Evolutionary conservation across 2,329 filamentous ascomycete species (phyloP), one percentile per base, ranked within the genome.

Genomic region (Pseudocercospora fijiensis): DNA sequence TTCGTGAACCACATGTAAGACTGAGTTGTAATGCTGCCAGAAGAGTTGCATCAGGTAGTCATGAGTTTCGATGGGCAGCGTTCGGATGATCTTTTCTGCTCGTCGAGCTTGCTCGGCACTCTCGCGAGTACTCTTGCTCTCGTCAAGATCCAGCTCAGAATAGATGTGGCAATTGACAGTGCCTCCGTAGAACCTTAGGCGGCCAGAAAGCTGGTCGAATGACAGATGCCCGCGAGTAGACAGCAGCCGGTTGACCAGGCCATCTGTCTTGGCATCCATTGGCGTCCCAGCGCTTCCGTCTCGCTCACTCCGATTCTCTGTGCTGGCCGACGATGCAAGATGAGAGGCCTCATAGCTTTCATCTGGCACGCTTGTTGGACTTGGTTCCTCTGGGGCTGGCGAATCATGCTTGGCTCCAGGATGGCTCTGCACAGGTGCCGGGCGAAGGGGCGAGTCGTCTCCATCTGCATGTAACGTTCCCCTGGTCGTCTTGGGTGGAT

Each of bases 81-180:
- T 65, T 13, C 70, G 61, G 37, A 72, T 67, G 63, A 67, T 64
- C 41, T 67, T 68, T 60, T 70, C 67, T 26, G 68, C 67, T 61
- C 70, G 62, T 41, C 62, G 61, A 9, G 68, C 68, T 57, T 71
- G 69, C 55, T 70, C 69, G 4, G 53, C 18, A 8, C 52, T 61
- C 13, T 66, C 67, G 1, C 60, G 62, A 16, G 55, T 62, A 26
- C 52, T 61, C 43, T 63, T 65, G n/a, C 47, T 18, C 37, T 70
- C 64, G 28, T 69, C 66, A 1, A 63, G 62, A 1, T 66, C 66
- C 20, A 67, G 63, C 52, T 72, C 69, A 0, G 68, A 70, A 22
- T 70, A 70, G 33, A 72, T 61, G 27, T 72, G 70, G 28, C 62
- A 68, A 58, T 72, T 71, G n/a, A 67, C 69, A 6, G 70, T 72